A percentile compares a stretch with the other conserved stretches of the same genome.
These are phyloP conservation scores for Neurospora hispaniola DNA, from an alignment of 495 filamentous ascomycete genomes.

Conservation along the genomic window DNA sequence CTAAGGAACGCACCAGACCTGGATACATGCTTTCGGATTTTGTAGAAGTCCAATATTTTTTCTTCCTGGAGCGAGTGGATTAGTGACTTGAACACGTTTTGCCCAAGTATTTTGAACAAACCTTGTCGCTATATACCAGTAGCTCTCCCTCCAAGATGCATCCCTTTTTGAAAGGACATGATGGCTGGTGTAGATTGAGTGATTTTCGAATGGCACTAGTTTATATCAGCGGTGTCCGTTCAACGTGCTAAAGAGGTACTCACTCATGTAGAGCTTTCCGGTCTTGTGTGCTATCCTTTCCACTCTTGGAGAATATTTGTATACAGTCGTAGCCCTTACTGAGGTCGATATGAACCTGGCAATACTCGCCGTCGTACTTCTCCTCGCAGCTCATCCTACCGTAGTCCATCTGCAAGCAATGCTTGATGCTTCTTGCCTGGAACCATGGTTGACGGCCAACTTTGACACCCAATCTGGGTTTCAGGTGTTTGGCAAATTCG, in stretches of 20 bases:
- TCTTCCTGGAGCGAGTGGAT: constrained; percentile 19
- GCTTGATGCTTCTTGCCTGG: constrained; percentile 67
- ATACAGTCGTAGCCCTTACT: constrained; percentile 42
- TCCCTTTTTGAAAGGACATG: constrained; percentile 46
- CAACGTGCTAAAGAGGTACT: constrained; percentile 1
- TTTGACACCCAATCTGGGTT: constrained; percentile 59
- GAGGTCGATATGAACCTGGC: constrained; percentile 74
- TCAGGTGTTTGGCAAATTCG: constrained; percentile 30
- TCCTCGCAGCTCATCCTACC: constrained; percentile 61
- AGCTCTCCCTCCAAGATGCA: constrained; percentile 81
- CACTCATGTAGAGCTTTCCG: constrained; percentile 49
- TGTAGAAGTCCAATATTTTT: constrained; percentile 60
- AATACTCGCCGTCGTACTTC: constrained; percentile 85
- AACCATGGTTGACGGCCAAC: constrained; percentile 61
- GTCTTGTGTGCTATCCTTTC: constrained; percentile 75
- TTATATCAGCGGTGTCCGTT: constrained; percentile 2
- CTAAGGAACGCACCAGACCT: constrained; percentile 64
- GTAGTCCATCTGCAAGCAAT: constrained; percentile 54
- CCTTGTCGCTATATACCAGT: constrained; percentile 60
- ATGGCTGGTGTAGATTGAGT: constrained; percentile 43
- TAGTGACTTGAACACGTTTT: not conserved
- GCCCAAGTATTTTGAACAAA: constrained; percentile 6
- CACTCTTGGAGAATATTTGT: constrained; percentile 83
- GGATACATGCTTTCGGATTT: constrained; percentile 68
- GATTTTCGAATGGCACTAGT: constrained; percentile 40